Percentiles rank a stretch among this genome's conserved stretches.
phyloP scores from a whole-genome alignment of 164 flowering plant genomes.

The Malania oleifera region DNA sequence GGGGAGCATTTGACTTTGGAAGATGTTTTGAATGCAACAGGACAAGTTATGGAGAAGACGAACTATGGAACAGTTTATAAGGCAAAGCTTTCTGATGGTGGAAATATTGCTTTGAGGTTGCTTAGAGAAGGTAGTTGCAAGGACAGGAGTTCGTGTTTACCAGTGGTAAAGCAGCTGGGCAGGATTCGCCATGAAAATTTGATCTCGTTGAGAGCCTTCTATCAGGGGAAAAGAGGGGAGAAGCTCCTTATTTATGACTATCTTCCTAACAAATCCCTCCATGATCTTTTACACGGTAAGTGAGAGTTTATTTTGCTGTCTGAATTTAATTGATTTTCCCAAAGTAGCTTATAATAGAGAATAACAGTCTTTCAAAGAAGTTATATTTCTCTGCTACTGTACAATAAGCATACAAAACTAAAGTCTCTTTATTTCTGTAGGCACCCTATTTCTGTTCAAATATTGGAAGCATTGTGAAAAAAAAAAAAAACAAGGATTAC shows the following conservation, averaged over 20 bases:
- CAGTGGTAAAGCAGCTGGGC: constrained; percentile 81
- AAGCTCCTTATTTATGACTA: constrained; percentile 94
- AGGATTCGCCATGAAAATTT: constrained; percentile 83
- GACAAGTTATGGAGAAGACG: constrained; percentile 97
- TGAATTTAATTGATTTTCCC: background rate
- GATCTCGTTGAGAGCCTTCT: constrained; percentile 89
- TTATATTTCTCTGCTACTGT: too few relatives aligned
- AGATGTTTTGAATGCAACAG: constrained; percentile 95
- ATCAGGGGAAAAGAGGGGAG: constrained; percentile 98
- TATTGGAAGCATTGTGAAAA: too few relatives aligned
- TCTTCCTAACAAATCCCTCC: constrained; percentile 63
- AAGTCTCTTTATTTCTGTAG: too few relatives aligned
- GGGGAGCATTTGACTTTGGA: constrained; percentile 93
- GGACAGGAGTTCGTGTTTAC: constrained; percentile 67
- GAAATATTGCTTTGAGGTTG: constrained; percentile 80
- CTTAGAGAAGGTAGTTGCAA: constrained; percentile 94
- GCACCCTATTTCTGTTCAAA: too few relatives aligned
- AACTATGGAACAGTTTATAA: constrained; percentile 91
- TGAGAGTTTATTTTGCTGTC: background rate
- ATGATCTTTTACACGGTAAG: constrained; percentile 85
- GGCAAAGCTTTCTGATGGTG: constrained; percentile 95
- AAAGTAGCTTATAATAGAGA: too few relatives aligned
- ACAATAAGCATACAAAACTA: too few relatives aligned
- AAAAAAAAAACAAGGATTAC: too few relatives aligned
- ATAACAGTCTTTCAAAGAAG: too few relatives aligned